Base-by-base conservation (phyloP, 306 rosid genomes). In the Argentina anserina region DNA sequence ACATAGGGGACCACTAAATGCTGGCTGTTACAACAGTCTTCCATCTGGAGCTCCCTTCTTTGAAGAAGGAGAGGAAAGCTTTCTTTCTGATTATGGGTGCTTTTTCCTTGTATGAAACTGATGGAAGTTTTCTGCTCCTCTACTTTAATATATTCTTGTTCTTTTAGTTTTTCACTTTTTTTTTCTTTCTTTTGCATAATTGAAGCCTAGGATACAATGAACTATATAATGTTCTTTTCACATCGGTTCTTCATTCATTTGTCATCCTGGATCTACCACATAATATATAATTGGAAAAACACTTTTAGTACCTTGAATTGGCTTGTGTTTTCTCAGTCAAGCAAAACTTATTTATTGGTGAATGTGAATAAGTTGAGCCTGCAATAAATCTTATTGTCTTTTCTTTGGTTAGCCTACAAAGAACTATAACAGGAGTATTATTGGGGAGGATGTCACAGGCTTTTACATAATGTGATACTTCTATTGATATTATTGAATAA, bases 51-150 rank as follows among this genome's bases (percentile, higher is more conserved):
- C 70, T 72, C 85, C 85, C 13, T 81, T 81, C 56, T 81, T 73
- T 53, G 72, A 52, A 62, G 81, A 55, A 72, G 85, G 81, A 76
- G 81, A 73, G 15, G 85, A 73, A 73, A 77, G 75, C 79, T 81
- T 76, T 81, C 81, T 76, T 70, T 81, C 85, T 67, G 85, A 77
- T 73, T 81, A 81, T 34, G 81, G 85, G 41, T 69, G 75, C 14
- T 81, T 81, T 81, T 81, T 81, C 81, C 81, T 81, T 61, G 85
- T 81, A 81, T 53, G 85, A 67, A 46, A 67, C 76, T 45, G 56
- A 39, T 66, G 49, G 60, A 55, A 50, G 13, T 25, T 66, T 59
- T 50, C 55, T 67, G 9, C n/a, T 25, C 63, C 37, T 53, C 46
- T 67, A 8, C 9, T 18, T 71, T 60, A 42, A 43, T 10, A 20